Percentiles rank a stretch among this genome's conserved stretches.
Evolutionary conservation across 257 asterid species (phyloP).

Genomic region (Verbena officinalis): DNA sequence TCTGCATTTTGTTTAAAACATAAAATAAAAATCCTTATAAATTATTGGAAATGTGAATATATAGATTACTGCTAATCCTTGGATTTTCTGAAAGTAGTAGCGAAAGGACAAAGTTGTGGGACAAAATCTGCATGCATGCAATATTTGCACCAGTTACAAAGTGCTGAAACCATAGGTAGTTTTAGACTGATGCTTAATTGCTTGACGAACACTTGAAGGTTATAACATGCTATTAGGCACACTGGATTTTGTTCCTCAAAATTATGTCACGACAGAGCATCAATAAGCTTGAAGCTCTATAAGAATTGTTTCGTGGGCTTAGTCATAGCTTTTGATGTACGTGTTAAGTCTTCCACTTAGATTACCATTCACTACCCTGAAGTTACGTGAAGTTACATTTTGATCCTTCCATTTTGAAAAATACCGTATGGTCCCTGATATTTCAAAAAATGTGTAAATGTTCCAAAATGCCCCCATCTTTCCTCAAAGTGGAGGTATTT

Average conservation of each 20-base stretch:
- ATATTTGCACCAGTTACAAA: constrained; percentile 6
- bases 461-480: too few relatives aligned
- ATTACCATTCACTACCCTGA: too few relatives aligned
- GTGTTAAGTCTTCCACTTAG: constrained; percentile 14
- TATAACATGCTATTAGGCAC: not conserved
- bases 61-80: constrained; percentile 5
- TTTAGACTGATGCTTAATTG: not conserved
- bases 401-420: too few relatives aligned
- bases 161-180: not conserved
- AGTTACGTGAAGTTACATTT: too few relatives aligned
- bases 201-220: constrained; percentile 5
- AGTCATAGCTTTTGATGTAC: constrained; percentile 11
- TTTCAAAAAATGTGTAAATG: too few relatives aligned
- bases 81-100: constrained; percentile 5
- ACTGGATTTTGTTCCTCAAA: constrained; percentile 4
- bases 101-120: not conserved
- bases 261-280: constrained; percentile 12
- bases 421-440: too few relatives aligned
- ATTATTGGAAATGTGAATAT: not conserved
- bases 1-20: not conserved
- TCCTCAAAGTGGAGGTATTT: too few relatives aligned
- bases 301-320: not conserved
- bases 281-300: constrained; percentile 10
- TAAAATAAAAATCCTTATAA: not conserved
- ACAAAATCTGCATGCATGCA: constrained; percentile 11